A percentile compares a stretch with the other conserved stretches of the same genome.
Conservation (phyloP, 2,329 filamentous ascomycete species). For the Ophiostoma pallidulum region DNA sequence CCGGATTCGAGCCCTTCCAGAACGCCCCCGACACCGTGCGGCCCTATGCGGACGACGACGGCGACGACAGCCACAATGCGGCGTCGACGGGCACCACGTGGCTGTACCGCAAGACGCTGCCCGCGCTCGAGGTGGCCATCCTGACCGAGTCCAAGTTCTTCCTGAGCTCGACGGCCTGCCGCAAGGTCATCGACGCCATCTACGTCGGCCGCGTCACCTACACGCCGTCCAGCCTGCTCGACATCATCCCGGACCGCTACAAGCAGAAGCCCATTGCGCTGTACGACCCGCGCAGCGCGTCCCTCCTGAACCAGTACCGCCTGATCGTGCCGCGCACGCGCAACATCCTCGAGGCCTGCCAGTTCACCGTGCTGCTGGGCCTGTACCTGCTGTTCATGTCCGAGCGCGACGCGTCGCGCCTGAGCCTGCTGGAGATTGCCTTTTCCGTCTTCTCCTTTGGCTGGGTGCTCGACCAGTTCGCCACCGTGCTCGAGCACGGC, state of each 20-base stretch:
- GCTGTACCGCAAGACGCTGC: constrained; percentile 51
- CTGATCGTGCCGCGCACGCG: constrained; percentile 72
- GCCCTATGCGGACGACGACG: constrained; percentile 38
- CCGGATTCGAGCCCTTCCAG: constrained; percentile 78
- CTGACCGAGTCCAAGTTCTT: constrained; percentile 74
- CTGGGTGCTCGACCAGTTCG: constrained; percentile 70
- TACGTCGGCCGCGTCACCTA: constrained; percentile 75
- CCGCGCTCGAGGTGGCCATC: constrained; percentile 74
- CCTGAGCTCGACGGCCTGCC: constrained; percentile 65
- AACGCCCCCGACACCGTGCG: constrained; percentile 62
- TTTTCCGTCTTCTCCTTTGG: constrained; percentile 69
- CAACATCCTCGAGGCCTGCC: constrained; percentile 63
- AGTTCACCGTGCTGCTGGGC: constrained; percentile 60
- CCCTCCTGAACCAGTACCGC: constrained; percentile 74
- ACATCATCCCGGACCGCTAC: constrained; percentile 78
- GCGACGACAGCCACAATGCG: background rate
- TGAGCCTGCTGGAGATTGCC: constrained; percentile 50
- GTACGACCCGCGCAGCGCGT: constrained; percentile 67
- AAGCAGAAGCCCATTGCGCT: constrained; percentile 74
- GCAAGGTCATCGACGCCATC: constrained; percentile 74
- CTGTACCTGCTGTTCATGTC: constrained; percentile 68
- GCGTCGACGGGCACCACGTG: constrained; percentile 32
- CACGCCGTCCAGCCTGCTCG: constrained; percentile 70
- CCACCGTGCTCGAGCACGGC: constrained; percentile 65
- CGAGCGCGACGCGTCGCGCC: constrained; percentile 46